A percentile compares a stretch with the other conserved stretches of the same genome.
Evolutionary conservation across 169 alveolate genomes (phyloP).

Genomic region (Cyclospora cayetanensis): DNA sequence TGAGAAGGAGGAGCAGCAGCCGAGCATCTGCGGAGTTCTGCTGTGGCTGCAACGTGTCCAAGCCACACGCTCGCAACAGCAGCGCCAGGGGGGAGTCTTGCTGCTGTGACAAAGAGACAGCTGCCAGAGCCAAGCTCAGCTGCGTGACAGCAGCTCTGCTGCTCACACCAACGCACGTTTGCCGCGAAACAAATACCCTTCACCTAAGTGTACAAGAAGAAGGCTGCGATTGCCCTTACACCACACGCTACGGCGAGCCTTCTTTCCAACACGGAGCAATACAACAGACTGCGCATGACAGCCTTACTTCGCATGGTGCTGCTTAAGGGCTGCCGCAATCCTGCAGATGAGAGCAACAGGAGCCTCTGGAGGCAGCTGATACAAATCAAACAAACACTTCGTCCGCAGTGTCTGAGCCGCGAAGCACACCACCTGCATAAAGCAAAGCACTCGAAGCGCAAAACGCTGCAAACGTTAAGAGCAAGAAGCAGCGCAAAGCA

Average conservation of each 20-base stretch:
- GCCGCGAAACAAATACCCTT: no score
- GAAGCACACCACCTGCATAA: neutral
- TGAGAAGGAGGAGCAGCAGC: slow-evolving; percentile 3
- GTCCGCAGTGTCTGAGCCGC: neutral
- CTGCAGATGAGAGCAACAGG: neutral
- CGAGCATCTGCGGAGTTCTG: neutral
- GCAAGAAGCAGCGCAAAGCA: no score
- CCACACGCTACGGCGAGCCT: no score
- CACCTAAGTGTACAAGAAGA: no score
- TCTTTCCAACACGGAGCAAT: no score
- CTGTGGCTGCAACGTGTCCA: neutral
- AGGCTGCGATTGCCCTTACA: no score
- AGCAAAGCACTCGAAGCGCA: no score
- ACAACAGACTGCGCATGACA: no score
- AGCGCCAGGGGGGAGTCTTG: neutral
- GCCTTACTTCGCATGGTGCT: neutral
- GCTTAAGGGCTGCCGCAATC: neutral
- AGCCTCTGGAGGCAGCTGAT: neutral
- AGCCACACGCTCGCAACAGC: neutral
- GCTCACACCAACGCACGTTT: neutral
- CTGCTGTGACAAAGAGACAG: neutral
- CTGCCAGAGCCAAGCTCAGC: neutral
- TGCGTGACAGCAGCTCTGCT: neutral
- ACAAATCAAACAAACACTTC: neutral
- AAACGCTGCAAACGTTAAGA: no score